Evolutionary conservation across 495 filamentous ascomycete species (phyloP).

Genomic region (Penicillium coffeae): DNA sequence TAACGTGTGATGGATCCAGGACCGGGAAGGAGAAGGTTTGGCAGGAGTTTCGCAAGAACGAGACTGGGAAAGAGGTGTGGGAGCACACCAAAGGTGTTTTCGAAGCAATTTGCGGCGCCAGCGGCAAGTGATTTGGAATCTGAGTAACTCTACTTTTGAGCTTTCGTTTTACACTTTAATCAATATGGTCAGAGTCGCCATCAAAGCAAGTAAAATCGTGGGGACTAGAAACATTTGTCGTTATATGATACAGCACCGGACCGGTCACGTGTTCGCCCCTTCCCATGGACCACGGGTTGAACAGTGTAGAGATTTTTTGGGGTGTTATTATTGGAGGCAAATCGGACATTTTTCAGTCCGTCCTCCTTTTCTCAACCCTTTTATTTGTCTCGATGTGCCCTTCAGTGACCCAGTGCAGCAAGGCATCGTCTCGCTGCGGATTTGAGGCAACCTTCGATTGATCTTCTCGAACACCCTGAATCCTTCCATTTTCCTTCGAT

Average conservation of each 20-base stretch:
- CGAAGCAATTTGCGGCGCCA: conserved; percentile 14
- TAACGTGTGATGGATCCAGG: conserved; percentile 17
- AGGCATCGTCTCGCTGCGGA: conserved; percentile 11
- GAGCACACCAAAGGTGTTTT: conserved; percentile 19
- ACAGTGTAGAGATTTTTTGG: conserved; percentile 4
- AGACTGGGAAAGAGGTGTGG: conserved; percentile 17
- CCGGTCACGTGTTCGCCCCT: neutral
- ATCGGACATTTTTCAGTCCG: conserved; percentile 4
- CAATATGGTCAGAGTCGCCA: neutral
- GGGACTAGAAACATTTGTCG: neutral
- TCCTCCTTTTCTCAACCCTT: neutral
- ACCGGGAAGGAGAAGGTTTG: conserved; percentile 13
- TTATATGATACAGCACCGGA: neutral
- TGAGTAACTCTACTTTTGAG: neutral
- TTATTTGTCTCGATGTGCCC: conserved; percentile 5
- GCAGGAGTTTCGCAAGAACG: conserved; percentile 15
- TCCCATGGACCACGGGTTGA: conserved; percentile 1
- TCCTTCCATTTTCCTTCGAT: neutral
- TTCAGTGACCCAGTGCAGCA: conserved; percentile 1
- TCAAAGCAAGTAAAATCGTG: neutral
- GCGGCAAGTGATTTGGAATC: neutral
- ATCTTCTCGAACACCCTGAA: neutral
- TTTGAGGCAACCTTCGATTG: conserved; percentile 2
- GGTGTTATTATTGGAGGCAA: conserved; percentile 6
- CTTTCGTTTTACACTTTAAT: neutral